A percentile compares a stretch with the other conserved stretches of the same genome.
phyloP scores from a whole-genome alignment of 768 basidiomycete genomes.

The Lentinula aciculospora region DNA sequence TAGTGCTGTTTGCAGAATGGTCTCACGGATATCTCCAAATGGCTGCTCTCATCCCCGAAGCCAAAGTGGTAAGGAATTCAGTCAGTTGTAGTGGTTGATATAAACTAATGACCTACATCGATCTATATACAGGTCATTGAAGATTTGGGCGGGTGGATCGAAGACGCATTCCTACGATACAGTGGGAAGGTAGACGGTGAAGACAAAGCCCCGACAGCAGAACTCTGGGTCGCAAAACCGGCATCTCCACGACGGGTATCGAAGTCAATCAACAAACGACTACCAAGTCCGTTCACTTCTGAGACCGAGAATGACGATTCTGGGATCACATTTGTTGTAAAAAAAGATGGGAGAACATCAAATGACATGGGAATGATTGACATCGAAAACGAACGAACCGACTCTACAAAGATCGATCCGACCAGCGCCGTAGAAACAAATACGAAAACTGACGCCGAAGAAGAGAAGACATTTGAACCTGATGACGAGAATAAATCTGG shows the following conservation, averaged over 20 bases:
- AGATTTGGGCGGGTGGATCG: conserved; percentile 90
- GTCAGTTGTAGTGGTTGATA: not conserved
- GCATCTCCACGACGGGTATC: not conserved
- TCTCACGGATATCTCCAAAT: conserved; percentile 97
- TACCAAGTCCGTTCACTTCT: conserved; percentile 28
- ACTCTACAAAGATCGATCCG: conserved; percentile 6
- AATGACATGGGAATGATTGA: conserved; percentile 7
- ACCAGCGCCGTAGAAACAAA: not conserved
- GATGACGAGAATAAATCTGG: not conserved
- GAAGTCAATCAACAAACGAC: not conserved
- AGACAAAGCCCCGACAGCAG: conserved; percentile 10
- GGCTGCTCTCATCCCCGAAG: conserved; percentile 81
- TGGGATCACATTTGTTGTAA: conserved; percentile 68
- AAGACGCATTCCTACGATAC: conserved; percentile 58
- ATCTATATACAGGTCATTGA: conserved; percentile 45
- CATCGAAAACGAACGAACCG: conserved; percentile 4
- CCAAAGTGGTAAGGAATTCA: conserved; percentile 44
- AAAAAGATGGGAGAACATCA: conserved; percentile 29
- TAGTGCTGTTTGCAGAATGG: conserved; percentile 94
- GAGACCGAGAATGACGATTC: conserved; percentile 68
- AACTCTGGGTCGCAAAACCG: not conserved
- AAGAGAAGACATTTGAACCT: not conserved
- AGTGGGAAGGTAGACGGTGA: conserved; percentile 1
- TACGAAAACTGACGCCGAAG: conserved; percentile 6
- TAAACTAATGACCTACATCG: no score